phyloP scores from a whole-genome alignment of 345 rosid genomes.

The Arabidopsis thaliana region DNA sequence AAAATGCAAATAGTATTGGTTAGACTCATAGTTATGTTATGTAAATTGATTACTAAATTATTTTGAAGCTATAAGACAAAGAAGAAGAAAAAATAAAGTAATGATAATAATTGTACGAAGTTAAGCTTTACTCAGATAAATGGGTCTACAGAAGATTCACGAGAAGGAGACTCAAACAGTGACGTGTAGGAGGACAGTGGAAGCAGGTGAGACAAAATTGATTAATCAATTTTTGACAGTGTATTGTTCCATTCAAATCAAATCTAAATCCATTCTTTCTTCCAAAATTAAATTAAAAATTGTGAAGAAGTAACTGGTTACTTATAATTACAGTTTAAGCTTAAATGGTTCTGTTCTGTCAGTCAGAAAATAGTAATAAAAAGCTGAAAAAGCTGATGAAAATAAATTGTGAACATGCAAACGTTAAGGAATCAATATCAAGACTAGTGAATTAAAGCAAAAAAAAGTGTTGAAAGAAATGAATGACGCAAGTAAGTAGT shows the following conservation, averaged over 20 bases:
- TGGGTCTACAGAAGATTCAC: conserved; percentile 43
- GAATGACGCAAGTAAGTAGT: conserved; percentile 41
- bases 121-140: conserved; percentile 29
- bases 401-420: conserved; percentile 44
- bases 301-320: neutral
- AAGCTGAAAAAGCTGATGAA: conserved; percentile 44
- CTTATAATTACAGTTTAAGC: neutral
- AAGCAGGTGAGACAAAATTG: conserved; percentile 46
- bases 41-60: conserved; percentile 8
- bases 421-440: conserved; percentile 29
- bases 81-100: neutral
- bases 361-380: neutral
- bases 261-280: conserved; percentile 13
- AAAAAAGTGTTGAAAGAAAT: conserved; percentile 40
- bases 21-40: too few relatives aligned
- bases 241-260: conserved; percentile 40
- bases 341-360: conserved; percentile 19
- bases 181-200: conserved; percentile 41
- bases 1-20: too few relatives aligned
- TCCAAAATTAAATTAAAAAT: neutral
- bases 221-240: conserved; percentile 43
- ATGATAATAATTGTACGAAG: conserved; percentile 40
- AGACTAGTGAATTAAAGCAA: conserved; percentile 17
- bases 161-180: conserved; percentile 42
- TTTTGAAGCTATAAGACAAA: conserved; percentile 33